Percentiles rank a stretch among this genome's conserved stretches.
Evolutionary conservation across 805 yeast genomes (phyloP).

Genomic region (Myxozyma neotropica): DNA sequence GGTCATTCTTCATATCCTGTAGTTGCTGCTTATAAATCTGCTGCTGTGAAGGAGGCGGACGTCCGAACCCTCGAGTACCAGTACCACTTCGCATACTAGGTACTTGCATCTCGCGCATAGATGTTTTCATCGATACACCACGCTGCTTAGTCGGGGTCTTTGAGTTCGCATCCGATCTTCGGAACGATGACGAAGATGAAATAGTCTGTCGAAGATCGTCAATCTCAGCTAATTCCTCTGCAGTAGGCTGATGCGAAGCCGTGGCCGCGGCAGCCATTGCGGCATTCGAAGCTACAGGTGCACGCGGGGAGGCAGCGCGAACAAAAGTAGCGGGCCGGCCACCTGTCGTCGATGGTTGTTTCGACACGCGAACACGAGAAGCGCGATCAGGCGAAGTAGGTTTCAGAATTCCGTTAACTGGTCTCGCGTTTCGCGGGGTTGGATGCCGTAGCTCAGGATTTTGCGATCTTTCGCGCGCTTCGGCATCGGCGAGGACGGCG

Average conservation of each 20-base stretch:
- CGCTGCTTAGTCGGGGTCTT: conserved; percentile 3
- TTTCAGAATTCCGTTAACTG: conserved; percentile 4
- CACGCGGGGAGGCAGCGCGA: conserved; percentile 2
- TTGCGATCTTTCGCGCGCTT: conserved; percentile 14
- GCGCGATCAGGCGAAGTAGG: conserved; percentile 8
- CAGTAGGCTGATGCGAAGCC: conserved; percentile 6
- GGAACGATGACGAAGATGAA: conserved; percentile 18
- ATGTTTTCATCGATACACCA: conserved; percentile 8
- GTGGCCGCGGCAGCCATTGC: conserved; percentile 11
- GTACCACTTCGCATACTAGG: not conserved
- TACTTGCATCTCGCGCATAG: conserved; percentile 10
- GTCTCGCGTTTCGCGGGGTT: conserved; percentile 9
- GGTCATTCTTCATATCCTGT: not conserved
- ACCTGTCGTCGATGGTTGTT: not conserved
- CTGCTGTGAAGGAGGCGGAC: not conserved
- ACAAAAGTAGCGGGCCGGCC: not conserved
- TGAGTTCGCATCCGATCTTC: conserved; percentile 4
- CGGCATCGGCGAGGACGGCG: conserved; percentile 57
- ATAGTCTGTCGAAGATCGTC: not conserved
- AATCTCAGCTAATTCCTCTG: conserved; percentile 7
- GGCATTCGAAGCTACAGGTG: not conserved
- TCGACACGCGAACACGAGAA: not conserved
- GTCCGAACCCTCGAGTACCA: conserved; percentile 4
- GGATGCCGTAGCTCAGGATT: conserved; percentile 20
- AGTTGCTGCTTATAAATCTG: not conserved